Evolutionary conservation across 306 rosid species (phyloP).

Genomic region (Bauhinia variegata): DNA sequence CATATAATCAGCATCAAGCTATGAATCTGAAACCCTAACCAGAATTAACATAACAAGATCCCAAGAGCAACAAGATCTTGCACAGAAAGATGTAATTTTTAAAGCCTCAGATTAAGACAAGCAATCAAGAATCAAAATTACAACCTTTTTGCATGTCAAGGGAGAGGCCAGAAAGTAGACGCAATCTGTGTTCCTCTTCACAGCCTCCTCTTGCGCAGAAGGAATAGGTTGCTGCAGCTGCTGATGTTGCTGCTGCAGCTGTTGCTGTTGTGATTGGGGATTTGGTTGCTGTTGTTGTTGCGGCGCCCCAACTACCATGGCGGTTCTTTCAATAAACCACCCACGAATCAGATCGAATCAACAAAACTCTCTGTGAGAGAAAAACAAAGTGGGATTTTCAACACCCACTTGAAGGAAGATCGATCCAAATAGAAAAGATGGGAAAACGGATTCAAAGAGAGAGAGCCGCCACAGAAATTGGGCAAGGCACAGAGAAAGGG

Average conservation of each 20-base stretch:
- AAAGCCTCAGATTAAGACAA: constrained; percentile 11
- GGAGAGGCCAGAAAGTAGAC: constrained; percentile 99
- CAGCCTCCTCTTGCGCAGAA: constrained; percentile 79
- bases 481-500: constrained; percentile 11
- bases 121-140: not conserved
- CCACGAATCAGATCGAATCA: constrained; percentile 42
- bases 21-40: constrained; percentile 45
- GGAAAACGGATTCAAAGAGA: constrained; percentile 18
- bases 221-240: constrained; percentile 36
- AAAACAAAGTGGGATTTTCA: not conserved
- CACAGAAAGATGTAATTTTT: not conserved
- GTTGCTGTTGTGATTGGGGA: constrained; percentile 34
- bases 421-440: constrained; percentile 60
- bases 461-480: constrained; percentile 76
- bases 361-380: not conserved
- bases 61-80: not conserved
- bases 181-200: constrained; percentile 94
- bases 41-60: constrained; percentile 8
- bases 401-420: constrained; percentile 7
- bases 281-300: constrained; percentile 54
- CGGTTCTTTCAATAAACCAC: constrained; percentile 35
- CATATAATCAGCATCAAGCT: not conserved
- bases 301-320: constrained; percentile 70
- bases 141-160: constrained; percentile 93
- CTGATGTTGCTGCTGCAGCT: not conserved